A percentile compares a stretch with the other conserved stretches of the same genome.
These are phyloP conservation scores for Exophiala sp. DNA, from an alignment of 2,329 filamentous ascomycete species.

Conservation along the genomic window DNA sequence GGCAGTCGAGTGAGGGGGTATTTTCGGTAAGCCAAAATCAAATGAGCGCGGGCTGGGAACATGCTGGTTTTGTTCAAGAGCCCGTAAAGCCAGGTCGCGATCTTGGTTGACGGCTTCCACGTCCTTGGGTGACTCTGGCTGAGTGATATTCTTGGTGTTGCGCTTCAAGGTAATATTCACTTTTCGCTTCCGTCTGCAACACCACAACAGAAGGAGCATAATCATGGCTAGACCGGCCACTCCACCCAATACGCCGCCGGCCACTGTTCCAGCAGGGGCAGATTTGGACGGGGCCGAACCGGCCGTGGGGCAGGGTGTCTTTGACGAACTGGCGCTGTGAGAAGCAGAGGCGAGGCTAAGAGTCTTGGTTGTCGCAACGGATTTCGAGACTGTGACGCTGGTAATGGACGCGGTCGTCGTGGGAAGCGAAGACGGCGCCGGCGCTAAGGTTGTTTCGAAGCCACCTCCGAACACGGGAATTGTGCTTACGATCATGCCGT, in stretches of 20 bases:
- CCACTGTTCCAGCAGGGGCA: slow-evolving; percentile 13
- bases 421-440: neutral
- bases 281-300: neutral
- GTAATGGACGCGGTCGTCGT: neutral
- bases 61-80: slow-evolving; percentile 5
- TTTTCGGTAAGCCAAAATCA: slow-evolving; percentile 18
- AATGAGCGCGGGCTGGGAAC: slow-evolving; percentile 13
- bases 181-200: slow-evolving; percentile 11
- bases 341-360: slow-evolving; percentile 13
- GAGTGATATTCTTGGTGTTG: slow-evolving; percentile 7
- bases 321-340: slow-evolving; percentile 1
- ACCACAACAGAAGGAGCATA: slow-evolving; percentile 15
- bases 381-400: slow-evolving; percentile 8
- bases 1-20: slow-evolving; percentile 9
- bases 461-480: neutral
- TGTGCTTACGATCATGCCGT: neutral
- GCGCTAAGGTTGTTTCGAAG: neutral
- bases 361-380: slow-evolving; percentile 17
- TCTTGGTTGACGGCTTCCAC: slow-evolving; percentile 6
- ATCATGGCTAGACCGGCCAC: slow-evolving; percentile 22
- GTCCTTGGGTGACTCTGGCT: slow-evolving; percentile 4
- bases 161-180: slow-evolving; percentile 20
- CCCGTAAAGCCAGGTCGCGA: slow-evolving; percentile 5
- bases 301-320: slow-evolving; percentile 7
- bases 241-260: slow-evolving; percentile 20